A percentile compares a stretch with the other conserved stretches of the same genome.
Conservation (phyloP, 1,284 basidiomycete species). For the Pseudozyma hubeiensis region DNA sequence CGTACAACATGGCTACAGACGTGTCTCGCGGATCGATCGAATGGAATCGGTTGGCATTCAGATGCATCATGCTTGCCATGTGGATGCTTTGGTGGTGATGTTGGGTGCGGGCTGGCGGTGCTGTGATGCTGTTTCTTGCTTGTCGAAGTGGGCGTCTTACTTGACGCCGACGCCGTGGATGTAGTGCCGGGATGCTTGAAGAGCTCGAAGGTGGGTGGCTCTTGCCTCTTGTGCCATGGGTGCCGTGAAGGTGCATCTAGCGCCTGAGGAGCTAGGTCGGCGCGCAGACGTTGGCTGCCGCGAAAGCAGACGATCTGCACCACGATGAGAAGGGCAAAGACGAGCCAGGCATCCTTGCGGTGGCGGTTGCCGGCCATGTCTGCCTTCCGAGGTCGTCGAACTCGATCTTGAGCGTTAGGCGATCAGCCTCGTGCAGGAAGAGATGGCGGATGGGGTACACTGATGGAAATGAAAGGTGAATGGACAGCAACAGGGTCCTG, state of each 20-base stretch:
- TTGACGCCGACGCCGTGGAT: not conserved
- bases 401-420: not conserved
- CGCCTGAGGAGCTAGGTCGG: slow-evolving; percentile 15
- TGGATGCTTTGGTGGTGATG: slow-evolving; percentile 8
- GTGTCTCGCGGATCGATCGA: slow-evolving; percentile 22
- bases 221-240: slow-evolving; percentile 14
- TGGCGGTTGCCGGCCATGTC: slow-evolving; percentile 40
- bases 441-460: not conserved
- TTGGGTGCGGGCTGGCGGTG: slow-evolving; percentile 10
- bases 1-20: slow-evolving; percentile 54
- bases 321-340: slow-evolving; percentile 50
- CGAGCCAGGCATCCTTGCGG: slow-evolving; percentile 48
- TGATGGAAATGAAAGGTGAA: not conserved
- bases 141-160: slow-evolving; percentile 11
- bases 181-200: slow-evolving; percentile 10
- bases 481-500: not conserved
- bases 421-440: not conserved
- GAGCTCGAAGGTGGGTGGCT: not conserved
- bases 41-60: slow-evolving; percentile 47
- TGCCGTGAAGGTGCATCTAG: not conserved
- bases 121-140: slow-evolving; percentile 10
- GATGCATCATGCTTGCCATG: slow-evolving; percentile 5
- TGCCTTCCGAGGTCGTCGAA: slow-evolving; percentile 10
- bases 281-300: slow-evolving; percentile 28
- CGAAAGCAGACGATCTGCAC: slow-evolving; percentile 51